Base-by-base conservation (phyloP, 805 yeast species). In the Debaryomyces castellii region DNA sequence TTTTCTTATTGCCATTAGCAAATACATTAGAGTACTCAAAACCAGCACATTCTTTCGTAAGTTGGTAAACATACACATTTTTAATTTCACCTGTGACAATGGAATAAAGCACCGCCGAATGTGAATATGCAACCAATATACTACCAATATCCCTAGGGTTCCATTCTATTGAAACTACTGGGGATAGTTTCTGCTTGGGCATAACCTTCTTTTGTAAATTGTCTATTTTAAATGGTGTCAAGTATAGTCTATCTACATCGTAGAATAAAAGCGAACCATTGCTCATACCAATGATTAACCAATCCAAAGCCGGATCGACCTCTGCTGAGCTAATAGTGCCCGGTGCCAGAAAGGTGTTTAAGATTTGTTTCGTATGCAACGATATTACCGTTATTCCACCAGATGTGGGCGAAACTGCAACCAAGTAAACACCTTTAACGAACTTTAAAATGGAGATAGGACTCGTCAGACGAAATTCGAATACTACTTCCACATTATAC, bases 101-200 rank as follows among this genome's bases (percentile, higher is more conserved):
- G 1, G 88, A 83, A 63, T 84, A 92, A 3, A 81, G 68, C 0
- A 90, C 78, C 0, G 91, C 89, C 39, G 81, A 73, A 45, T 80
- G 81, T 3, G 80, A 68, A 62, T 91, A 94, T 0, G 89, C 81
- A 8, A 94, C 78, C 51, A 94, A 72, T 2, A 94, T 48, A 0
- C 85, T 74, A 0, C 96, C 92, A 6, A 89, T 73, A 60, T 94
- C 97, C 51, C 97, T 76, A 4, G 99, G 99, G 58, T 89, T 94
- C 78, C 96, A 76, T 50, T 81, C 80, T 2, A 94, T 64, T 0
- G 84, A 71, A 1, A 80, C 60, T 1, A 90, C 94, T 1, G 87
- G 82, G 0, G 90, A 82, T 49, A 78, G 51, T 14, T 77, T 73
- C 34, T 78, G 82, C 41, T 76, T 75, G 0, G 88, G 83, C 37